phyloP scores from a whole-genome alignment of 179 eudicot species.

The Amaranthus tricolor region DNA sequence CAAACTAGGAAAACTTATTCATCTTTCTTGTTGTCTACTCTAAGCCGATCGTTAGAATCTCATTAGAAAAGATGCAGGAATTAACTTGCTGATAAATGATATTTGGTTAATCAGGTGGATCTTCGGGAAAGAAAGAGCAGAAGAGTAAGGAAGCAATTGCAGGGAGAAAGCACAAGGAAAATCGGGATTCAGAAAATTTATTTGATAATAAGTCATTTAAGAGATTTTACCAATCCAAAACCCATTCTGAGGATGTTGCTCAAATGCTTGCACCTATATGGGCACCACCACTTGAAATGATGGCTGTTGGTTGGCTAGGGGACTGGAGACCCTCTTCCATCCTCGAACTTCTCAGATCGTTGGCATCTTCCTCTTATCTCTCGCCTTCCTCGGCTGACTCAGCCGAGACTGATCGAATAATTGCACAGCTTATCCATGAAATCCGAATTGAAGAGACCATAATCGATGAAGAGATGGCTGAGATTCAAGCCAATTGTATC shows the following conservation, averaged over 20 bases:
- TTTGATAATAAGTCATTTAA: constrained; percentile 60
- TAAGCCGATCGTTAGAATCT: background rate
- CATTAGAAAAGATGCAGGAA: background rate
- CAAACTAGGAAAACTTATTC: background rate
- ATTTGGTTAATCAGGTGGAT: constrained; percentile 39
- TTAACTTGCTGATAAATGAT: background rate
- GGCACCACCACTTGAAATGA: constrained; percentile 63
- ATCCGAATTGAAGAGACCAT: constrained; percentile 82
- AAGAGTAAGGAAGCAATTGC: constrained; percentile 59
- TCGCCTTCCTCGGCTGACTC: constrained; percentile 39
- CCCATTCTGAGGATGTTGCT: constrained; percentile 55
- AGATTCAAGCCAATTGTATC: constrained; percentile 81
- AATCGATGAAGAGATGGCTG: constrained; percentile 84
- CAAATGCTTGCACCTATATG: constrained; percentile 66
- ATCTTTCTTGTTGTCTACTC: background rate
- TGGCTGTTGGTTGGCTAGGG: constrained; percentile 73
- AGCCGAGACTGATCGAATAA: constrained; percentile 36
- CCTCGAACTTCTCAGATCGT: constrained; percentile 61
- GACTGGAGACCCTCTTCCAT: constrained; percentile 92
- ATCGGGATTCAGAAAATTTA: constrained; percentile 61
- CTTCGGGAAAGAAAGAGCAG: constrained; percentile 63
- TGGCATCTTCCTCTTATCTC: constrained; percentile 39
- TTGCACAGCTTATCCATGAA: constrained; percentile 61
- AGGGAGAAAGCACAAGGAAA: constrained; percentile 69
- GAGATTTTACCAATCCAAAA: constrained; percentile 46